Base-by-base conservation (phyloP, 2,329 filamentous ascomycete species). In the Botrytis tulipae region DNA sequence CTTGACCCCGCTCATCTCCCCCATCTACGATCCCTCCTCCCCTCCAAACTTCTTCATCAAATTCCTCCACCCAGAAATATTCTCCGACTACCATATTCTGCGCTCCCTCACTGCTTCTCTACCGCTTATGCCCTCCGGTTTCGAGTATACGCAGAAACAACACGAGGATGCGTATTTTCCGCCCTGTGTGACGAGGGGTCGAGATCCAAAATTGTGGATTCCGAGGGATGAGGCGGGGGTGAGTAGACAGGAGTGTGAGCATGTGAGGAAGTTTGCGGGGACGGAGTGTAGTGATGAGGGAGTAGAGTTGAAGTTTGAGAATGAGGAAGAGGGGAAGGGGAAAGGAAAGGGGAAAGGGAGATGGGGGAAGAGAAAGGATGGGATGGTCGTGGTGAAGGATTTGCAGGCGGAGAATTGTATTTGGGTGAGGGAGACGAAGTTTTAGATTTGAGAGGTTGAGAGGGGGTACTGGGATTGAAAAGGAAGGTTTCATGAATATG, bases 281-380 rank as follows among this genome's bases (percentile, higher is more conserved):
- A 86, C 89, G 51, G 84, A 86, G 8, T 89, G 89, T 78, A 89
- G 86, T 1, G 89, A 91, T 75, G 87, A 89, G 73, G 88, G 86
- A 40, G 87, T 88, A 1, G 84, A 82, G 77, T 81, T 91, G 59
- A 84, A 89, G 51, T 57, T 57, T 57, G 51, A 29, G 14, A n/a
- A 16, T 77, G 87, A 75, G n/a, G 74, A 71, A 25, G 76, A 76
- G 14, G 74, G 70, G 25, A 75, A 76, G 10, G 60, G 57, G 5
- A 16, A 29, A 1, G 74, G 68, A 20, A 75, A 76, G 14, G 57
- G 57, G 14, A 16, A 29, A 8, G 87, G 89, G 51, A 84, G 89
- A 18, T 57, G 51, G 51, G 51, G 51, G 7, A 57, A 57, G 77
- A 87, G 74, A 18, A 75, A 72, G 16, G 51, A 57, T 6, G 51